These are phyloP conservation scores for Nicotiana otophora DNA, from an alignment of 257 asterid species.

Conservation along the genomic window DNA sequence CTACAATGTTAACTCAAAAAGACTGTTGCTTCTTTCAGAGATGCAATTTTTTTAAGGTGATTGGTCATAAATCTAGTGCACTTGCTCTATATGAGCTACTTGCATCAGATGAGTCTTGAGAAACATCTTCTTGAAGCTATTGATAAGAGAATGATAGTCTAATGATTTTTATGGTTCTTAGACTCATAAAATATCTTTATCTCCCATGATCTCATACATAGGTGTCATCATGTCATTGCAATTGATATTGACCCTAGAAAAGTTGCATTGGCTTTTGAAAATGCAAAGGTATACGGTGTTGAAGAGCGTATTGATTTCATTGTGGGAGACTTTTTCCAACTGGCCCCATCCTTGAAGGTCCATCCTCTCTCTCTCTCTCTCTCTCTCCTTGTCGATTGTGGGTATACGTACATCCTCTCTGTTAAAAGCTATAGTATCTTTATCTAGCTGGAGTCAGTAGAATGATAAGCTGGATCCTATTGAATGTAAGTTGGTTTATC, in stretches of 20 bases:
- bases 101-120: neutral
- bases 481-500: neutral
- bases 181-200: neutral
- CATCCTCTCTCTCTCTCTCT: neutral
- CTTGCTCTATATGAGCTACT: neutral
- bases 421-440: neutral
- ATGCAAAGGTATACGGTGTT: constrained; percentile 85
- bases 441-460: neutral
- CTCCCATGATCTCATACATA: constrained; percentile 7
- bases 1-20: neutral
- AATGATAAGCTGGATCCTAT: neutral
- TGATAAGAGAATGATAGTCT: neutral
- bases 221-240: constrained; percentile 73
- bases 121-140: neutral
- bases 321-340: constrained; percentile 78
- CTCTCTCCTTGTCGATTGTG: neutral
- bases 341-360: constrained; percentile 79
- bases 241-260: constrained; percentile 74
- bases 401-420: neutral
- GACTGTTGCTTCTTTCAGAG: neutral
- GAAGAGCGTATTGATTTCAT: constrained; percentile 70
- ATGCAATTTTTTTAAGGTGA: neutral
- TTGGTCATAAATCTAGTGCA: neutral
- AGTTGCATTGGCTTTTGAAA: constrained; percentile 53
- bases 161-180: neutral